Evolutionary conservation across 1,284 basidiomycete genomes (phyloP).

Genomic region (Coriolopsis trogii): DNA sequence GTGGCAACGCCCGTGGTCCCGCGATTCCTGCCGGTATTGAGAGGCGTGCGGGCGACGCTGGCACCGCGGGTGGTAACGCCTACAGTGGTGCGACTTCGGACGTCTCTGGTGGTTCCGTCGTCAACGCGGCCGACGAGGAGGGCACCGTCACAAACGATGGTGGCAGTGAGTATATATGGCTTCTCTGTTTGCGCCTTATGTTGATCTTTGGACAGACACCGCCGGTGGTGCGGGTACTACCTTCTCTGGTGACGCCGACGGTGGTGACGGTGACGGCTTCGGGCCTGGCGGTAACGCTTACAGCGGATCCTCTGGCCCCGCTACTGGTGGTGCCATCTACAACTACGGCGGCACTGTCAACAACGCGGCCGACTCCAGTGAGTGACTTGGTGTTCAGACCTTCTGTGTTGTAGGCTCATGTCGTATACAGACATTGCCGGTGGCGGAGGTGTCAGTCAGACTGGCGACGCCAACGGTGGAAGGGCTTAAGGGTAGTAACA

Average conservation of each 20-base stretch:
- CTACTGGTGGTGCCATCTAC: slow-evolving; percentile 27
- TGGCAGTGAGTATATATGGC: slow-evolving; percentile 13
- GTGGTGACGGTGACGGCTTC: slow-evolving; percentile 29
- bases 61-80: slow-evolving; percentile 29
- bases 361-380: slow-evolving; percentile 26
- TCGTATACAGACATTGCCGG: slow-evolving; percentile 16
- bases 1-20: slow-evolving; percentile 25
- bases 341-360: slow-evolving; percentile 26
- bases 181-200: background rate
- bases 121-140: slow-evolving; percentile 19
- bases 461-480: slow-evolving; percentile 28
- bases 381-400: background rate
- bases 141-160: slow-evolving; percentile 16
- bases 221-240: slow-evolving; percentile 29
- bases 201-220: slow-evolving; percentile 10
- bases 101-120: slow-evolving; percentile 27
- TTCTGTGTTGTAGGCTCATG: background rate
- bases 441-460: slow-evolving; percentile 23
- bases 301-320: slow-evolving; percentile 29
- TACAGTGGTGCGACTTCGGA: slow-evolving; percentile 26
- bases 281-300: slow-evolving; percentile 38
- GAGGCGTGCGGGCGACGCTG: slow-evolving; percentile 22
- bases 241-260: slow-evolving; percentile 28
- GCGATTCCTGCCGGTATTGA: slow-evolving; percentile 2
- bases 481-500: slow-evolving; percentile 19